Evolutionary conservation across 176 grass and related monocot genomes (phyloP).

Genomic region (Echinochloa phyllopogon): DNA sequence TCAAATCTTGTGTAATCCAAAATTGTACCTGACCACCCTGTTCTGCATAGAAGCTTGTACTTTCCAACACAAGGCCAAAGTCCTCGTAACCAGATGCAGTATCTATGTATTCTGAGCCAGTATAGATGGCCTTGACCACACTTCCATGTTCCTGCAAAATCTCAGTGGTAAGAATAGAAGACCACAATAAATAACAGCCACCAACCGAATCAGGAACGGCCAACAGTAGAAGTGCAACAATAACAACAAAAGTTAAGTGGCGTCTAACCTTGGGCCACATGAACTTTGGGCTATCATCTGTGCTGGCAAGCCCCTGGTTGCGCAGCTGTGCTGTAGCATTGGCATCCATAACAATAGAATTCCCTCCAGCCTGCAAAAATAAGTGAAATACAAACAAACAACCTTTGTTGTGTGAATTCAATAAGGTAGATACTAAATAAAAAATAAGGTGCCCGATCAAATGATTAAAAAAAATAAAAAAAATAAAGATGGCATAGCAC

Average conservation of each 20-base stretch:
- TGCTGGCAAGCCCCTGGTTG: slow-evolving; percentile 63
- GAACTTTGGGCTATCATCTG: slow-evolving; percentile 87
- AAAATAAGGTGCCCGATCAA: background rate
- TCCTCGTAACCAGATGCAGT: slow-evolving; percentile 55
- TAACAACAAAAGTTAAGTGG: background rate
- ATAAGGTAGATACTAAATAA: background rate
- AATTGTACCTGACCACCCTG: slow-evolving; percentile 93
- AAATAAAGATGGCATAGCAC: background rate
- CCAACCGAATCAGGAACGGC: slow-evolving; percentile 28
- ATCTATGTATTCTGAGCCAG: slow-evolving; percentile 66
- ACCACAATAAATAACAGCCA: background rate
- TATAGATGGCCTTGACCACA: slow-evolving; percentile 86
- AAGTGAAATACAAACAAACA: slow-evolving; percentile 3
- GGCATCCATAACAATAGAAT: slow-evolving; percentile 82
- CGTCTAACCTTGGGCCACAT: slow-evolving; percentile 72
- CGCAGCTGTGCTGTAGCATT: slow-evolving; percentile 77
- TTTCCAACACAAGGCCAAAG: slow-evolving; percentile 83
- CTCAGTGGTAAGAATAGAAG: background rate
- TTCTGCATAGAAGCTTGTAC: slow-evolving; percentile 96
- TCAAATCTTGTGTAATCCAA: slow-evolving; percentile 15
- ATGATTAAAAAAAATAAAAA: slow-evolving; percentile 5
- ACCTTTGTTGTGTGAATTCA: background rate
- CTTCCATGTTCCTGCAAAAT: slow-evolving; percentile 75
- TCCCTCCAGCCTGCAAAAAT: slow-evolving; percentile 55
- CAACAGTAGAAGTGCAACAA: slow-evolving; percentile 14